Percentiles rank a stretch among this genome's conserved stretches.
Conservation (phyloP, 805 yeast genomes). For the Komagataella populi region DNA sequence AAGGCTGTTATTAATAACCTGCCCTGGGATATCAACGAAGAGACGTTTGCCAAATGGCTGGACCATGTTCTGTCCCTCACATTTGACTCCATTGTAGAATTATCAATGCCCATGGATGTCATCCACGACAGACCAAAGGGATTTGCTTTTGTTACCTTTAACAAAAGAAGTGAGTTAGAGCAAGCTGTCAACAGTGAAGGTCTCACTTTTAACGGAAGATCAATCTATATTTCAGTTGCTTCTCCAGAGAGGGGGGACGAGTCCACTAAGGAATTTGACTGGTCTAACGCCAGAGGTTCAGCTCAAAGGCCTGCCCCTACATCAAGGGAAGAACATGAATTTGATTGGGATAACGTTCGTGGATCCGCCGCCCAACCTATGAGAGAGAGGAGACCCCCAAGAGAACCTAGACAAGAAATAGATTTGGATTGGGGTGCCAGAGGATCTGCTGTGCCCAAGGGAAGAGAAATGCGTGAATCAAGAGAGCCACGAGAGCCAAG, state of each 20-base stretch:
- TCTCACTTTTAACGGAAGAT: conserved; percentile 32
- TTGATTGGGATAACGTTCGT: conserved; percentile 16
- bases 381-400: conserved; percentile 15
- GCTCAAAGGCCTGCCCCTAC: neutral
- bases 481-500: conserved; percentile 16
- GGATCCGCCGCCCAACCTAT: conserved; percentile 11
- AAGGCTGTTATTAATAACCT: conserved; percentile 82
- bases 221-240: conserved; percentile 41
- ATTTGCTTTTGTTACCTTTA: conserved; percentile 40
- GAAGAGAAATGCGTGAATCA: conserved; percentile 16
- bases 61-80: conserved; percentile 35
- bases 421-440: conserved; percentile 34
- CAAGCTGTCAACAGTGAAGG: conserved; percentile 34
- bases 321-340: conserved; percentile 23
- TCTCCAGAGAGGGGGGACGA: conserved; percentile 36
- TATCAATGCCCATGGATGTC: conserved; percentile 62
- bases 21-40: conserved; percentile 71
- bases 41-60: conserved; percentile 44
- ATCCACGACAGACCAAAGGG: conserved; percentile 46
- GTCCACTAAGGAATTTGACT: conserved; percentile 24
- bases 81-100: conserved; percentile 37
- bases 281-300: conserved; percentile 26
- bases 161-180: conserved; percentile 30
- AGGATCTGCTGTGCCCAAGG: conserved; percentile 18
- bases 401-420: conserved; percentile 11